Evolutionary conservation across 495 filamentous ascomycete species (phyloP).

Genomic region (Penicillium psychrofluorescens): DNA sequence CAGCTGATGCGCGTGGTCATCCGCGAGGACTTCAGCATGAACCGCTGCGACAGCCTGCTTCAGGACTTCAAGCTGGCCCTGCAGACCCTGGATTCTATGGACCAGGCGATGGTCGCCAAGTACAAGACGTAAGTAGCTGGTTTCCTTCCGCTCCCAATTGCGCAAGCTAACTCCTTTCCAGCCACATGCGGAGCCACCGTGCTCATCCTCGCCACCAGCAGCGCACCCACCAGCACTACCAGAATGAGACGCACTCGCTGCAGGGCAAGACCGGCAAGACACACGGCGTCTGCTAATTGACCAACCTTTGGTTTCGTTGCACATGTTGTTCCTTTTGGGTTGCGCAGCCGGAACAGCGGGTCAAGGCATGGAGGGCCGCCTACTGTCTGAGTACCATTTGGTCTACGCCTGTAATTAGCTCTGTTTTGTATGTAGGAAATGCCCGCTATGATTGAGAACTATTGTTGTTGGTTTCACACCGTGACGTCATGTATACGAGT

Average conservation of each 20-base stretch:
- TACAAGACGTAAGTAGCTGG: constrained; percentile 50
- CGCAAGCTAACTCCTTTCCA: constrained; percentile 11
- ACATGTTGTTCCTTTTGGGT: not conserved
- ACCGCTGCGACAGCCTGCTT: constrained; percentile 65
- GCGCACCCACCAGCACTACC: constrained; percentile 59
- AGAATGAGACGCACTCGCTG: constrained; percentile 72
- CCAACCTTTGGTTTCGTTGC: not conserved
- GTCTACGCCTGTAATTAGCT: no score
- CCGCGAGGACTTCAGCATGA: constrained; percentile 77
- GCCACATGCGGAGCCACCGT: constrained; percentile 49
- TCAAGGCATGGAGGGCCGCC: not conserved
- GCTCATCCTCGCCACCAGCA: constrained; percentile 47
- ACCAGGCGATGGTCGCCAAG: constrained; percentile 55
- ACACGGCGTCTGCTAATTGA: constrained; percentile 65
- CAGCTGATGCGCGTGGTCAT: constrained; percentile 87
- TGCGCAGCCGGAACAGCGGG: not conserved
- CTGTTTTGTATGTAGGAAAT: constrained; percentile 1
- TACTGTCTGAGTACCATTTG: not conserved
- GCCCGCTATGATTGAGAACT: no score
- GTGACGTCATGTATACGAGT: constrained; percentile 3
- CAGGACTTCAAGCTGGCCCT: constrained; percentile 65
- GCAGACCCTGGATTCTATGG: constrained; percentile 63
- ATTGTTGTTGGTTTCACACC: not conserved
- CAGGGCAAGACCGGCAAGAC: constrained; percentile 88
- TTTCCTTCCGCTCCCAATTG: not conserved